Evolutionary conservation across 805 yeast genomes (phyloP).

Genomic region (Cyberlindnera samutprakarnensis): DNA sequence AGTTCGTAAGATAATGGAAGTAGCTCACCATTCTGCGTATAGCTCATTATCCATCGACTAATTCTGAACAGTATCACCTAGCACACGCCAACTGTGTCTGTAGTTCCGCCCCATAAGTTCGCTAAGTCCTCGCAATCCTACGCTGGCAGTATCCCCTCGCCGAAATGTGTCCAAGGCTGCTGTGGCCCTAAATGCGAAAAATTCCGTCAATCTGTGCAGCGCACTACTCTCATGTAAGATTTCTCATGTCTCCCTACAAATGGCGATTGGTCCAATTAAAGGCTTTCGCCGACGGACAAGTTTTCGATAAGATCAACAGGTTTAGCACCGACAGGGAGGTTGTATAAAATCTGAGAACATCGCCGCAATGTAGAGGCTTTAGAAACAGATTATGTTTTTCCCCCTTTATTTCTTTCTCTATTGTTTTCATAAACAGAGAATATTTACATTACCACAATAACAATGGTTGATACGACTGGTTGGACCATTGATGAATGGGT

Average conservation of each 20-base stretch:
- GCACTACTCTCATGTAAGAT: background rate
- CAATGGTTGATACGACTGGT: slow-evolving; percentile 33
- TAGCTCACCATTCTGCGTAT: no score
- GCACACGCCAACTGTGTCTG: no score
- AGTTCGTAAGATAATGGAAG: no score
- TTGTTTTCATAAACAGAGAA: background rate
- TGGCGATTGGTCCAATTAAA: no score
- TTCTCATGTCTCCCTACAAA: no score
- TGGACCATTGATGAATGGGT: slow-evolving; percentile 84
- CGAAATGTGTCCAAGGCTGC: background rate
- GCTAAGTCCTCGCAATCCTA: background rate
- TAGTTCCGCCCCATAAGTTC: background rate
- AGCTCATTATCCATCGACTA: no score
- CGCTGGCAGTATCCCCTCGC: background rate
- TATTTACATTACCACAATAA: slow-evolving; percentile 1
- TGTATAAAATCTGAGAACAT: background rate
- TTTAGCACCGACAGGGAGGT: no score
- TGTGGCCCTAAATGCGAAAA: background rate
- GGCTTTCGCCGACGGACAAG: slow-evolving; percentile 1
- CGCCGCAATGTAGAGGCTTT: no score
- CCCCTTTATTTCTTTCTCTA: background rate
- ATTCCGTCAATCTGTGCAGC: background rate
- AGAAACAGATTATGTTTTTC: no score
- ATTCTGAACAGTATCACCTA: no score
- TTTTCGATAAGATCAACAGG: background rate